Conservation (phyloP, 345 rosid species). For the Moricandia moricandioides region DNA sequence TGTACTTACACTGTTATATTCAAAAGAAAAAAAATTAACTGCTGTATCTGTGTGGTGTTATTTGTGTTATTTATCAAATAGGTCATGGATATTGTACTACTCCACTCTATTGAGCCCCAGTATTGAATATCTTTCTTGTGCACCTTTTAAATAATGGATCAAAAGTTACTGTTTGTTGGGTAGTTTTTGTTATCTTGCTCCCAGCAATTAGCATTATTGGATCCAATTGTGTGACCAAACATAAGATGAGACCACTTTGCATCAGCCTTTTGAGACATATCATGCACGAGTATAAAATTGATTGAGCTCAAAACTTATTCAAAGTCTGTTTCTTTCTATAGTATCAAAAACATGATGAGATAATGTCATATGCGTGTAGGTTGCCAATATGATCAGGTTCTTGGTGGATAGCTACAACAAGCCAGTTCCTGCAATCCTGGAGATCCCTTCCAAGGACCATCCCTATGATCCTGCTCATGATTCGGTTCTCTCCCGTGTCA, state of each 20-base stretch:
- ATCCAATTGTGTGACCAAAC: conserved; percentile 8
- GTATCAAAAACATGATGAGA: background rate
- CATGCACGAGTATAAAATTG: background rate
- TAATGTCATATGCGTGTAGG: conserved; percentile 42
- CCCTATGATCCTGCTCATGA: conserved; percentile 94
- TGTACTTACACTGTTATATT: background rate
- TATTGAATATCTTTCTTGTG: too few relatives aligned
- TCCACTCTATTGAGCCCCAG: conserved; percentile 8
- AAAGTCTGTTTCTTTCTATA: background rate
- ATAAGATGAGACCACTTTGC: conserved; percentile 4
- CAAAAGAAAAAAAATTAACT: background rate
- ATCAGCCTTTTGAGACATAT: background rate
- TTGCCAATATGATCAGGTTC: conserved; percentile 93
- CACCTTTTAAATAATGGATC: background rate
- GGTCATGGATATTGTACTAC: conserved; percentile 15
- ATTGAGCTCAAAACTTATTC: background rate
- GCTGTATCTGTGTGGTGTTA: background rate
- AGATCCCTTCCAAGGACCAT: conserved; percentile 97
- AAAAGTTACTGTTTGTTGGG: conserved; percentile 17
- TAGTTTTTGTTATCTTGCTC: conserved; percentile 10
- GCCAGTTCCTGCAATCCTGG: conserved; percentile 88
- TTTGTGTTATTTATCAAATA: conserved; percentile 10
- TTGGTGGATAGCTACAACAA: conserved; percentile 87
- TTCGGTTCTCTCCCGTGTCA: conserved; percentile 91
- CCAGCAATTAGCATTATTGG: background rate